Evolutionary conservation across 2,329 filamentous ascomycete species (phyloP).

Genomic region (Pseudophaeomoniella oleicola): DNA sequence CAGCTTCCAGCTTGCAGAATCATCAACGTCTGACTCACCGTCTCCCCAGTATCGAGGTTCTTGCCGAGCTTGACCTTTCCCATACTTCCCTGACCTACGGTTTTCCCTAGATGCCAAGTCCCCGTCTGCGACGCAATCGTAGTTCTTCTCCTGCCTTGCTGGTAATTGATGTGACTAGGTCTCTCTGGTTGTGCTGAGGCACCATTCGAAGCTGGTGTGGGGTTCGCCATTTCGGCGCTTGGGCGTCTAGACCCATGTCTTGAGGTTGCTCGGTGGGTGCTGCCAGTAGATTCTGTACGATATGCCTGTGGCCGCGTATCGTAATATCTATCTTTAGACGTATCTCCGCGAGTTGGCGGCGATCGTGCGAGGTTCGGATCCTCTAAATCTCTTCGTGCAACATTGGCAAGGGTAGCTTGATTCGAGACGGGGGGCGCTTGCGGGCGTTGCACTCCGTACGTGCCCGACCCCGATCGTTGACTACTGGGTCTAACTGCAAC

Average conservation of each 20-base stretch:
- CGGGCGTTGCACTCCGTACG: conserved; percentile 6
- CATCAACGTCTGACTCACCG: conserved; percentile 41
- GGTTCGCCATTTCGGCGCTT: conserved; percentile 29
- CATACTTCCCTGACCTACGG: conserved; percentile 95
- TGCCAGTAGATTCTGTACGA: conserved; percentile 41
- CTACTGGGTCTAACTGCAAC: background rate
- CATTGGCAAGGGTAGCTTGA: conserved; percentile 33
- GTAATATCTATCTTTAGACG: conserved; percentile 45
- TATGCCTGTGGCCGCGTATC: conserved; percentile 25
- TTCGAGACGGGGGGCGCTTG: conserved; percentile 31
- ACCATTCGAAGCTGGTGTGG: conserved; percentile 37
- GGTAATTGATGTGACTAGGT: conserved; percentile 22
- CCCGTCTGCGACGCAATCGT: conserved; percentile 83
- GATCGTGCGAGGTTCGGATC: conserved; percentile 50
- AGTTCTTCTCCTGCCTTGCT: conserved; percentile 45
- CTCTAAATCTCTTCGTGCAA: conserved; percentile 59
- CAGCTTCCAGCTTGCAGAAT: conserved; percentile 4
- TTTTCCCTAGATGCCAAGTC: conserved; percentile 91
- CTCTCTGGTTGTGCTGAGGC: conserved; percentile 33
- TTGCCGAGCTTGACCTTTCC: conserved; percentile 94
- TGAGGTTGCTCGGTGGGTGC: conserved; percentile 24
- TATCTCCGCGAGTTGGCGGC: conserved; percentile 42
- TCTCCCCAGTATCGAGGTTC: conserved; percentile 77
- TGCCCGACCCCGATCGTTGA: conserved; percentile 12
- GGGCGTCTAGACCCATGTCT: conserved; percentile 25